Evolutionary conservation across 2,329 filamentous ascomycete species (phyloP).

Genomic region (Zarea fungicola): DNA sequence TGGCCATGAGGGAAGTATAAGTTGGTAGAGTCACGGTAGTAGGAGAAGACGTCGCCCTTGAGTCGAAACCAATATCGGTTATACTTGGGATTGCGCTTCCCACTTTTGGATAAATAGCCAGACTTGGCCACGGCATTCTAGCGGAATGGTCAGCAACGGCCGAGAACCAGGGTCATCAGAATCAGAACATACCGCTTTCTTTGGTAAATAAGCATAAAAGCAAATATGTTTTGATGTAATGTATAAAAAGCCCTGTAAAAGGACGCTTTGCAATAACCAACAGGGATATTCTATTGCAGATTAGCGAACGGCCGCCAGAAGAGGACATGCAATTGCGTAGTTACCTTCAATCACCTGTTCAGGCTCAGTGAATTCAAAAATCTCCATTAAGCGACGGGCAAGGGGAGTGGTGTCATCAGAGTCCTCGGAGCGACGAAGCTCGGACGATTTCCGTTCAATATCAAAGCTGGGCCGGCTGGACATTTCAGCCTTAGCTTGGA

Average conservation of each 20-base stretch:
- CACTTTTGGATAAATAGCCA: constrained; percentile 82
- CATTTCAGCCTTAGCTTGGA: constrained; percentile 65
- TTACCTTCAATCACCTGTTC: constrained; percentile 79
- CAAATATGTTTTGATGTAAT: constrained; percentile 90
- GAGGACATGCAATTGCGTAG: no score
- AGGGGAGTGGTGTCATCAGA: constrained; percentile 51
- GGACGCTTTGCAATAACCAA: constrained; percentile 84
- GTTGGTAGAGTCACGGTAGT: constrained; percentile 77
- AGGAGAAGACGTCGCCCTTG: constrained; percentile 86
- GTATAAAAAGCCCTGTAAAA: constrained; percentile 94
- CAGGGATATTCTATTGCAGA: constrained; percentile 71
- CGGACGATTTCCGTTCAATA: constrained; percentile 41
- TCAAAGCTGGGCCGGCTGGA: constrained; percentile 54
- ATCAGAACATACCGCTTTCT: constrained; percentile 65
- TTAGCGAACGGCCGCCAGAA: constrained; percentile 9
- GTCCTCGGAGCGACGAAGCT: constrained; percentile 29
- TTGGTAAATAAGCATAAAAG: constrained; percentile 96
- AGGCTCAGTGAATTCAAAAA: constrained; percentile 74
- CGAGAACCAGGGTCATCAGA: no score
- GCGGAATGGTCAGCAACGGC: not conserved
- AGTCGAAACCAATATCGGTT: constrained; percentile 90
- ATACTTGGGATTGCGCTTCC: constrained; percentile 81
- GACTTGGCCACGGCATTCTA: constrained; percentile 75
- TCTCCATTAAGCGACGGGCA: constrained; percentile 69
- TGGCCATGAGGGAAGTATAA: constrained; percentile 89